Percentiles rank a stretch among this genome's conserved stretches.
phyloP scores from a whole-genome alignment of 768 basidiomycete genomes.

The Serendipita sp. region DNA sequence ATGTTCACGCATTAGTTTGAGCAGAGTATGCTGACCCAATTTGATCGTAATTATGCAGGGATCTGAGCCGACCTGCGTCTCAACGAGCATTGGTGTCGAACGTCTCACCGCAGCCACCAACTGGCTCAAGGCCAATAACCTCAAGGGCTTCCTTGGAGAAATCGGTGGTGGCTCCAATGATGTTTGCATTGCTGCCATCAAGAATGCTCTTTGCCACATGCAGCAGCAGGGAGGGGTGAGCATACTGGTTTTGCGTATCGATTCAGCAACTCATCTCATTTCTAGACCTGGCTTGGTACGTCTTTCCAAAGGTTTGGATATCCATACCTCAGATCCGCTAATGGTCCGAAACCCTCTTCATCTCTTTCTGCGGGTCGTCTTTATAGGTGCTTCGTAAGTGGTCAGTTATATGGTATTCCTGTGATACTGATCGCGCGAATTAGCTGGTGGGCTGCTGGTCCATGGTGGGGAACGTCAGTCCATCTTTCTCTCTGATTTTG shows the following conservation, averaged over 20 bases:
- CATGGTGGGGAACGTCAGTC: constrained; percentile 23
- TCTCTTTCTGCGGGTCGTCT: neutral
- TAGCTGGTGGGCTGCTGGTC: constrained; percentile 46
- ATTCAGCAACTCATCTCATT: neutral
- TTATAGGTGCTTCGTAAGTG: neutral
- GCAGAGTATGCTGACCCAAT: neutral
- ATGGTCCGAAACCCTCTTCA: neutral
- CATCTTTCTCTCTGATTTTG: neutral
- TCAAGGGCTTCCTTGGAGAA: constrained; percentile 52
- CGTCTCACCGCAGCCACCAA: constrained; percentile 38
- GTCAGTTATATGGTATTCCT: neutral
- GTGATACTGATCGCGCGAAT: neutral
- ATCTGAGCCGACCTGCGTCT: constrained; percentile 37
- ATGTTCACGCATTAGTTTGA: neutral
- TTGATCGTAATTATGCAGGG: constrained; percentile 5
- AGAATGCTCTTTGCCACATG: constrained; percentile 42
- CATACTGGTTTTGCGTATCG: neutral
- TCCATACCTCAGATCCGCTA: too few species aligned
- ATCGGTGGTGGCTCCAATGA: constrained; percentile 33
- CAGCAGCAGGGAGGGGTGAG: constrained; percentile 31
- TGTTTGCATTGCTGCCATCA: constrained; percentile 23
- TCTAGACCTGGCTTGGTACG: neutral
- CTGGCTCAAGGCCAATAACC: constrained; percentile 42
- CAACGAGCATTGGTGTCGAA: constrained; percentile 41
- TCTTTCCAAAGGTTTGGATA: neutral